These are phyloP conservation scores for Bauhinia variegata DNA, from an alignment of 306 rosid species.

Conservation along the genomic window DNA sequence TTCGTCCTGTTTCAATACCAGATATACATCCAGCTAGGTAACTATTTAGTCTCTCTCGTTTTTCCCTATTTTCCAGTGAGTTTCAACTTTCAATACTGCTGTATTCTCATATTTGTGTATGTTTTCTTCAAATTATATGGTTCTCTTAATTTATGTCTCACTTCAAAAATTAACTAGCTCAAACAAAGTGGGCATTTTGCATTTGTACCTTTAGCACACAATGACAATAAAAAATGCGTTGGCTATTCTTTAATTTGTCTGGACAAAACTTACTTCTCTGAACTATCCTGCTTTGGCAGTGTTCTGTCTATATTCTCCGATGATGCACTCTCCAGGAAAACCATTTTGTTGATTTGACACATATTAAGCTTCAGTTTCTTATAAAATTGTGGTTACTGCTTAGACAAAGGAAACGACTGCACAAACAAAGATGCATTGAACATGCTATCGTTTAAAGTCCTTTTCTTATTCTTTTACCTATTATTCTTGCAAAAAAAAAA, in stretches of 20 bases:
- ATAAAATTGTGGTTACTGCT: background rate
- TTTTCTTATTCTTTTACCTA: background rate
- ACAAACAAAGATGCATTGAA: background rate
- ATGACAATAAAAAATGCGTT: background rate
- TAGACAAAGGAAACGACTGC: background rate
- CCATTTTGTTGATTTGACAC: too few species aligned
- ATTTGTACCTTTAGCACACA: background rate
- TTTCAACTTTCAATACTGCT: conserved; percentile 4
- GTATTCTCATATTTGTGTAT: background rate
- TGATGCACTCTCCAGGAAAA: too few species aligned
- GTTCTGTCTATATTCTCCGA: too few species aligned
- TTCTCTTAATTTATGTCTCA: background rate
- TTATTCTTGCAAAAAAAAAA: background rate
- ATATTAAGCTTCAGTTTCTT: background rate
- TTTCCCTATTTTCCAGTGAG: background rate
- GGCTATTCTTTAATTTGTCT: background rate
- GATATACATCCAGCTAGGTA: conserved; percentile 99
- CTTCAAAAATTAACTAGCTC: background rate
- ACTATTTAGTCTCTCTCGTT: background rate
- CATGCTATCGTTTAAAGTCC: background rate
- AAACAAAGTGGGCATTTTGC: background rate
- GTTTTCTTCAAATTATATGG: background rate
- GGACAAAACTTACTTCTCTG: background rate
- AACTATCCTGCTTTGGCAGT: too few species aligned
- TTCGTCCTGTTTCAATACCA: conserved; percentile 84